Evolutionary conservation across 1,284 basidiomycete genomes (phyloP), one percentile per base, ranked within the genome.

Genomic region (Austroboletus rostrupii): DNA sequence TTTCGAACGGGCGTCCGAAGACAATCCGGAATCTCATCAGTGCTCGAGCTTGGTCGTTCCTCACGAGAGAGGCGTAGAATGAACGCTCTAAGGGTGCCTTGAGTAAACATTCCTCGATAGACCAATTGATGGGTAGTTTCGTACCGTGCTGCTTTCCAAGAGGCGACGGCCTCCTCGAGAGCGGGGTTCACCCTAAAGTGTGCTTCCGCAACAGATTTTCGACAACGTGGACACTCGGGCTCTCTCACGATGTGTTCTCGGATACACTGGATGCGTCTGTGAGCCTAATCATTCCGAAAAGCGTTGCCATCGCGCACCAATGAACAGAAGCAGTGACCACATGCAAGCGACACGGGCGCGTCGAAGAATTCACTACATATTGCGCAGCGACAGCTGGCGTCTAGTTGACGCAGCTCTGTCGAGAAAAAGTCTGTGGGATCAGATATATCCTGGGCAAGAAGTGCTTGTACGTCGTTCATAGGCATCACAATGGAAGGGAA

Each of bases 281-380:
- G 19, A 57, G 47, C 29, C 33, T 13, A 28, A 6, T 39, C 31
- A 16, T 28, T 45, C 43, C 8, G 17, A 12, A 32, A 23, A 14
- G 7, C 44, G 19, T 17, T 21, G 23, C 37, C 17, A 31, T 28
- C 21, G 65, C 83, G 57, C 59, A 90, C 88, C 59, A 80, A 62
- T 17, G 87, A 88, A 68, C 88, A 90, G 61, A 89, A 90, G 49
- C 80, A 81, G 58, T 90, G 88, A 0, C 85, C 86, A 60, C 87
- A 90, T 3, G 67, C 64, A 6, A 90, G 73, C 8, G 81, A 78
- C 33, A 90, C 80, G 9, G 87, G 87, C 1, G 75, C 87, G 45
- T 80, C 78, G 60, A 79, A 86, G 39, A 85, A 70, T 54, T 90
- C 85, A 14, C 77, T 69, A 63, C 87, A 90, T 45, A 90, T 87